Conservation (phyloP, 1,284 basidiomycete species). For the Puccinia novopanici region DNA sequence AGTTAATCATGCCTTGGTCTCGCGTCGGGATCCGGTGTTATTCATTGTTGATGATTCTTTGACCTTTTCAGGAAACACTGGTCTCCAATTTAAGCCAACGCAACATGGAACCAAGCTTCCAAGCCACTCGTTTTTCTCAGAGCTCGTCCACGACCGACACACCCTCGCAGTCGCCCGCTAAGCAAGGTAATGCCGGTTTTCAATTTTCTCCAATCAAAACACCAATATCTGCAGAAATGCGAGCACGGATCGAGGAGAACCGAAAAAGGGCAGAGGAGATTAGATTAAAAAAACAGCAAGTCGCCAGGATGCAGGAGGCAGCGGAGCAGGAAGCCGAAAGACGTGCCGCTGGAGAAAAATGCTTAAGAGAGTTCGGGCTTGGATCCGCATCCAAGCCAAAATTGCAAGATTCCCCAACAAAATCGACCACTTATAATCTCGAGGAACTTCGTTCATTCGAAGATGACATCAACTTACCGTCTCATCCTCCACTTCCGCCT, state of each 20-base stretch:
- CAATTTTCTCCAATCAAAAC: conserved; percentile 16
- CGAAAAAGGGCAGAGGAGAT: not conserved
- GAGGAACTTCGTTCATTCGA: not conserved
- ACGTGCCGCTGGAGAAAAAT: conserved; percentile 45
- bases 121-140: not conserved
- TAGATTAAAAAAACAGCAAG: conserved; percentile 1
- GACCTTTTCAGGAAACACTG: not conserved
- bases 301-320: not conserved
- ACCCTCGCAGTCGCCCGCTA: not conserved
- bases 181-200: not conserved
- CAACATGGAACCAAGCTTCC: conserved; percentile 10
- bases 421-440: not conserved
- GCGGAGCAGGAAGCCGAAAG: not conserved
- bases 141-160: not conserved
- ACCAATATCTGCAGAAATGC: conserved; percentile 14
- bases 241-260: conserved; percentile 29
- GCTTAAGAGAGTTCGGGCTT: conserved; percentile 38
- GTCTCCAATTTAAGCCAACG: no score
- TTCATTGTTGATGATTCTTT: not conserved
- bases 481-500: not conserved
- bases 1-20: not conserved
- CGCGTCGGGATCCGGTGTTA: not conserved
- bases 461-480: not conserved
- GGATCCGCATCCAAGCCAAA: not conserved
- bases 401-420: not conserved